Percentiles rank a stretch among this genome's conserved stretches.
Conservation (phyloP, 2,329 filamentous ascomycete genomes). For the Colletotrichum karsti region DNA sequence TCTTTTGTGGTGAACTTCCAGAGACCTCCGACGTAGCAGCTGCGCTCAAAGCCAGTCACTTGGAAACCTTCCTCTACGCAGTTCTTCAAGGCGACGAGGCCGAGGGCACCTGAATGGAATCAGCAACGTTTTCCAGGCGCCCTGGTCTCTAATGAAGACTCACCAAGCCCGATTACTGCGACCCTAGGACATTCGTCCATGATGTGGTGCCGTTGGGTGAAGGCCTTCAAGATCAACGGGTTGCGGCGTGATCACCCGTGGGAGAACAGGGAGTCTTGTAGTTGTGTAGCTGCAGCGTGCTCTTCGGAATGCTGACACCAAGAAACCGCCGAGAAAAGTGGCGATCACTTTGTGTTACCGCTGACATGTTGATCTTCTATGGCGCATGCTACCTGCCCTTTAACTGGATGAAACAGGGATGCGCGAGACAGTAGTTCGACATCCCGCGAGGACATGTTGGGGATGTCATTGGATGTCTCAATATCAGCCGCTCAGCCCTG, state of each 20-base stretch:
- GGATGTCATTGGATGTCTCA: not conserved
- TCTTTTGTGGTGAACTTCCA: conserved; percentile 49
- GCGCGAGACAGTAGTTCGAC: too few species aligned
- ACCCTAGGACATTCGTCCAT: conserved; percentile 20
- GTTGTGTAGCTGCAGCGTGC: too few species aligned
- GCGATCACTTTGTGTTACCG: too few species aligned
- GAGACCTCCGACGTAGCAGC: conserved; percentile 49
- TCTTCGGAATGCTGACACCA: not conserved
- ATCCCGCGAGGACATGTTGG: too few species aligned
- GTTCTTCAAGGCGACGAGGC: conserved; percentile 51
- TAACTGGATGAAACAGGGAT: too few species aligned
- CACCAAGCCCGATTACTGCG: conserved; percentile 40
- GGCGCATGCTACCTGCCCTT: too few species aligned
- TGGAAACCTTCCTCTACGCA: conserved; percentile 53
- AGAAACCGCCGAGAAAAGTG: not conserved
- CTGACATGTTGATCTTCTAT: too few species aligned
- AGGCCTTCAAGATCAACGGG: too few species aligned
- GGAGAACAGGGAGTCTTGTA: too few species aligned
- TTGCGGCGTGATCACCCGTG: too few species aligned
- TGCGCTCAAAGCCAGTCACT: conserved; percentile 51
- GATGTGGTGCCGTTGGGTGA: too few species aligned
- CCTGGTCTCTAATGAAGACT: not conserved
- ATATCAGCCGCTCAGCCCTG: not conserved
- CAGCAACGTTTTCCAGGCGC: not conserved
- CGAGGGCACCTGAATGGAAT: conserved; percentile 40